Evolutionary conservation across 176 grass and related monocot genomes (phyloP), one percentile per base, ranked within the genome.

Genomic region (Phoenix dactylifera): DNA sequence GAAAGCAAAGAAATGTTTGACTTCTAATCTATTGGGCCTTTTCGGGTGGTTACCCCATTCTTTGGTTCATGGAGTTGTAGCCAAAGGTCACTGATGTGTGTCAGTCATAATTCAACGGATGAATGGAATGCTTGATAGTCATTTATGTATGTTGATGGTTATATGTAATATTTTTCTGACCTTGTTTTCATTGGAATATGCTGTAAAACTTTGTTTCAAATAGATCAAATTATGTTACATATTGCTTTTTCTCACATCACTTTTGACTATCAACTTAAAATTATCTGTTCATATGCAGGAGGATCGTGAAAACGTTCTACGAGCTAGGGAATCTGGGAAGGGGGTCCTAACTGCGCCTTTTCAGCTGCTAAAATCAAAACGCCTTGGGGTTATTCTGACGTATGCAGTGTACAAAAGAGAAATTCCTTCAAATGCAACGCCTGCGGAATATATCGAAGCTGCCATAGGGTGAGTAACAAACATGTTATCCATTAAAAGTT

Each of bases 281-380:
- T 29, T 67, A 59, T 26, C 24, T 24, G 22, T n/a, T 80, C 49
- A 25, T 57, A 6, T 63, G 26, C 83, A 98, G 94, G 85, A 98
- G 25, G 94, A 98, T 62, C 85, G 94, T 9, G 84, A 98, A 4
- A 98, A 98, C 50, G 85, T 98, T 26, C 48, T 98, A 57, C 72
- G 82, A 16, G 84, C 94, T 24, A 79, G 94, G 60, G 68, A 65
- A 76, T 92, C 85, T 28, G 94, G 94, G 24, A 98, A 92, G 76
- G 94, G 94, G 6, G 94, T 98, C 50, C 70, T 98, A 4, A 98
- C 94, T 62, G 87, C 94, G 24, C 94, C 94, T 48, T 92, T 98
- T 25, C 70, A 61, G 35, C 83, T 98, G 44, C 76, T 98, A 48
- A 98, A 98, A 59, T 82, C 79, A 14, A 92, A 85, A 72, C 85